phyloP scores from a whole-genome alignment of 2,329 filamentous ascomycete genomes.

The Rhynchosporium graminicola region DNA sequence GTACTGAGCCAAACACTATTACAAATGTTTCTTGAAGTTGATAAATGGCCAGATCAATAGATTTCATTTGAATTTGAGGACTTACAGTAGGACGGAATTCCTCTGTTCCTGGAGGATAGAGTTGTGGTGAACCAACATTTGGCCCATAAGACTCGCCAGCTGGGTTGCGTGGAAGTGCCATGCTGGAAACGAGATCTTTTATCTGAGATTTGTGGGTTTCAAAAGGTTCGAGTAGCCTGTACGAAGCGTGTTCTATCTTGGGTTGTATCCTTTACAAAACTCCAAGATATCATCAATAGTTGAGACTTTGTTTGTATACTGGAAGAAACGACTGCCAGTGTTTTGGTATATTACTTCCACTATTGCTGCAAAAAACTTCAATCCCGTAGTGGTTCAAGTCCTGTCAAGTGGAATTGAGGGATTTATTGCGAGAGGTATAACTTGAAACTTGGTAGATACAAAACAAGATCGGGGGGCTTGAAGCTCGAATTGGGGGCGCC shows the following conservation, averaged over 20 bases:
- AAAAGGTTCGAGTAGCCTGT: too few relatives aligned
- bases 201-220: background rate
- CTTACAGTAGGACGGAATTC: conserved; percentile 22
- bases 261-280: too few relatives aligned
- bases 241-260: too few relatives aligned
- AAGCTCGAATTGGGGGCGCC: conserved; percentile 1
- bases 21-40: background rate
- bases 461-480: background rate
- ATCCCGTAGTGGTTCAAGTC: too few relatives aligned
- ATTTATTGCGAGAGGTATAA: too few relatives aligned
- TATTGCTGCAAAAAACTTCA: too few relatives aligned
- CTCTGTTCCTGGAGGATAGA: conserved; percentile 18
- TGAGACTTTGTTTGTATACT: too few relatives aligned
- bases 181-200: background rate
- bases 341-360: too few relatives aligned
- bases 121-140: conserved; percentile 10
- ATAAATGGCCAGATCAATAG: background rate
- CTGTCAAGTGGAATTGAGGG: too few relatives aligned
- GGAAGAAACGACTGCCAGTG: too few relatives aligned
- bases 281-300: too few relatives aligned
- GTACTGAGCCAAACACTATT: background rate
- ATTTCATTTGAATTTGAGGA: background rate
- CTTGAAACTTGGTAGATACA: background rate
- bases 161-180: conserved; percentile 19
- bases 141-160: conserved; percentile 19